phyloP scores from a whole-genome alignment of 108 stramenopile genomes.

The Licmophora abbreviata region DNA sequence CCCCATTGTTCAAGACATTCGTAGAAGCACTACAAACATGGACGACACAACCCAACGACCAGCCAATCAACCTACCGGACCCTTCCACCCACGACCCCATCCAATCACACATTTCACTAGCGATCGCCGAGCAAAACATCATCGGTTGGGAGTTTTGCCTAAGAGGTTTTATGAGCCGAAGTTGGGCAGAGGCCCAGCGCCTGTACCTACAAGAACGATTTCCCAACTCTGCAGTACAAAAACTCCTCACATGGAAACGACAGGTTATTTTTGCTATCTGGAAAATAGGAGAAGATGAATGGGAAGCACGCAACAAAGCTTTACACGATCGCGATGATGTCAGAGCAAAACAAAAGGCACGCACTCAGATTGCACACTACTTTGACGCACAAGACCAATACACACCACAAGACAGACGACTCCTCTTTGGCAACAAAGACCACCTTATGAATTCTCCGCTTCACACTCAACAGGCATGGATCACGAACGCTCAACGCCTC shows the following conservation, averaged over 20 bases:
- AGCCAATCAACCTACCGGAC: too few species aligned
- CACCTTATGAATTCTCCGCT: too few species aligned
- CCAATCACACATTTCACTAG: neutral
- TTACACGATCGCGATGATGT: neutral
- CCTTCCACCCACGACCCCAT: neutral
- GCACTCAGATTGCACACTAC: too few species aligned
- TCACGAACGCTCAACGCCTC: too few species aligned
- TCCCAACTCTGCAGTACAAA: neutral
- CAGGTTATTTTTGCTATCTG: neutral
- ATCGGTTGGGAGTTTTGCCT: neutral
- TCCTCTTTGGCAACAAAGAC: too few species aligned
- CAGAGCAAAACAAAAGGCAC: too few species aligned
- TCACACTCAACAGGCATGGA: too few species aligned
- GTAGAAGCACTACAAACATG: neutral
- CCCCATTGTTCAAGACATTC: neutral
- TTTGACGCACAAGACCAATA: too few species aligned
- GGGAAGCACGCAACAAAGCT: neutral
- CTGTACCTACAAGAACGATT: neutral
- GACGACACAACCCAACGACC: neutral
- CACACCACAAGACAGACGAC: too few species aligned
- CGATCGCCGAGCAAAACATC: neutral
- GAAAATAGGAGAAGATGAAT: neutral
- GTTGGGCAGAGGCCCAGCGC: neutral
- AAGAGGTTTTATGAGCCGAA: neutral
- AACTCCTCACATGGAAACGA: neutral